A percentile compares a stretch with the other conserved stretches of the same genome.
Conservation (phyloP, 2,329 filamentous ascomycete species). For the Cordyceps cateniannulata region DNA sequence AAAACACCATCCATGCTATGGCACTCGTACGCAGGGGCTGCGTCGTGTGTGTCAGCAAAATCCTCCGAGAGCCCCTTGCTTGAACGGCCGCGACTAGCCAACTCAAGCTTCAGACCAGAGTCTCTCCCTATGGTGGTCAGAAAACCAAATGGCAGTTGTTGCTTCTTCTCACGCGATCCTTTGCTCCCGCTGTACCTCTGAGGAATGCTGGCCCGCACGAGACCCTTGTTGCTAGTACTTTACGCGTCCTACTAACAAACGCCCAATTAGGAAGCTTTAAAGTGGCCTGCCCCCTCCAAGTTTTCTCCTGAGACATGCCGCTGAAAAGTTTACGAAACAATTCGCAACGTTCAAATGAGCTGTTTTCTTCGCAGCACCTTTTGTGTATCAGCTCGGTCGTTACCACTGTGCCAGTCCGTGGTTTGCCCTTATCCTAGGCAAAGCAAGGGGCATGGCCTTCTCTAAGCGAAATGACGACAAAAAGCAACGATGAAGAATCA, state of each 20-base stretch:
- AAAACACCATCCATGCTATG: not conserved
- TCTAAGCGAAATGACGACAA: not conserved
- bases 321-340: not conserved
- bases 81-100: not conserved
- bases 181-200: not conserved
- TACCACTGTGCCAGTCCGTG: not conserved
- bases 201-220: not conserved
- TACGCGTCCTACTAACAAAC: not conserved
- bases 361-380: not conserved
- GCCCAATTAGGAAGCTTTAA: slow-evolving; percentile 5
- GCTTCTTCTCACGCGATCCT: not conserved
- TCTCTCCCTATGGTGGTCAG: too few species aligned
- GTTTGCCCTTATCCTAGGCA: slow-evolving; percentile 7
- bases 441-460: not conserved
- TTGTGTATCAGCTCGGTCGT: slow-evolving; percentile 7
- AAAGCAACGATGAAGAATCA: not conserved
- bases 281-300: not conserved
- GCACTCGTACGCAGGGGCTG: not conserved
- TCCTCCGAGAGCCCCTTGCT: not conserved
- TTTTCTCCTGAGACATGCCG: not conserved
- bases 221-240: not conserved
- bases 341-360: not conserved
- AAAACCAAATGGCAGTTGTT: too few species aligned
- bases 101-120: not conserved
- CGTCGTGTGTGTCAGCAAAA: not conserved